Evolutionary conservation across 176 grass and related monocot species (phyloP), one percentile per base, ranked within the genome.

Genomic region (Aegilops longissima): DNA sequence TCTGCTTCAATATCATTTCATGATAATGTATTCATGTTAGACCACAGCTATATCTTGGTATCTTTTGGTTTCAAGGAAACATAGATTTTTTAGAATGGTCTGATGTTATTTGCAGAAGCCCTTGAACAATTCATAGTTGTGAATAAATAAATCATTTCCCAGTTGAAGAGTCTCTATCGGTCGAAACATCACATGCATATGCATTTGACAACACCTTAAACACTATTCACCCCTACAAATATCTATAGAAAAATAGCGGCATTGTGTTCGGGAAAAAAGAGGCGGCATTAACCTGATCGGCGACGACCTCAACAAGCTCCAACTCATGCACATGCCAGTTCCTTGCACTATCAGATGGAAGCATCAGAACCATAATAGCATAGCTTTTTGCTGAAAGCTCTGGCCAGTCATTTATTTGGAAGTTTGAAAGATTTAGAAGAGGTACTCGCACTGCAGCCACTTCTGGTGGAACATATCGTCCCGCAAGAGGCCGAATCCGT

Each of bases 221-320:
- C 6, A 83, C 3, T 4, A 20, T 35, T 54, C n/a, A n/a, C 40
- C 72, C 65, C 27, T 40, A 63, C 27, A 14, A 64, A 51, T 29
- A 83, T 20, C 4, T 1, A 66, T 36, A 5, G 21, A 0, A 4
- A 24, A 23, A 0, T 44, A 5, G 70, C 2, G 1, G 31, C 16
- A 36, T 70, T 70, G 66, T 31, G 27, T 66, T 66, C 2, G 27
- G 17, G 61, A 8, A 18, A 71, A 85, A 70, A 30, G 40, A 89
- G 69, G 69, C 10, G 65, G 34, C 35, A 68, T 18, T 82, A 76
- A 98, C 95, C 93, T 98, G 95, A 91, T 98, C 95, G 20, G 95
- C 95, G 35, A 98, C 95, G 0, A 98, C 95, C 84, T 98, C 93
- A 82, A 98, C 87, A 71, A 98, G 93, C 83, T 98, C 95, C 80